Evolutionary conservation across 1,284 basidiomycete genomes (phyloP), one percentile per base, ranked within the genome.

Genomic region (Ustilago shanxiensis): DNA sequence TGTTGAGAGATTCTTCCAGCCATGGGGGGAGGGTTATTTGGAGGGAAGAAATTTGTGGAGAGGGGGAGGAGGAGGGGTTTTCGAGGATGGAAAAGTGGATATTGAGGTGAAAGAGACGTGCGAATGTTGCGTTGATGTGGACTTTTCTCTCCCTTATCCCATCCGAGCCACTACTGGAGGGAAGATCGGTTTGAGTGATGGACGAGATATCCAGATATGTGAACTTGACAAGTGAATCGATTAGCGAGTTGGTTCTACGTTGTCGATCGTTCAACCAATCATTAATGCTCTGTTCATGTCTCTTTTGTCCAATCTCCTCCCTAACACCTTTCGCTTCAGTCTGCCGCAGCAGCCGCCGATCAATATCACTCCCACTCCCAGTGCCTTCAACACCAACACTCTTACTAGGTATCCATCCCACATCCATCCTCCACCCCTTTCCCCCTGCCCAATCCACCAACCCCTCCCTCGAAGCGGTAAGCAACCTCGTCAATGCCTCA

Each of bases 351-450:
- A 68, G 29, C 0, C 68, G 39, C 8, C 68, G 68, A 52, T 76
- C 73, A 18, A 76, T 60, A 14, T 76, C 68, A 28, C 41, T 50
- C 1, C 49, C 73, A 44, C 73, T 76, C 2, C 68, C 68, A 2
- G 44, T 47, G 0, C 68, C 68, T 41, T 76, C 73, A 4, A 76
- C 54, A 28, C 73, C 73, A 11, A 76, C 73, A 2, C 49, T 45
- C 22, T 65, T 71, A 47, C 68, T 67, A 16, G 73, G 67, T 11
- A 71, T 24, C 33, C 71, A 37, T 10, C n/a, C 14, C 0, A 53
- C 29, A 41, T 66, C 53, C 31, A 63, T 10, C 35, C 13, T 28
- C 29, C 29, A 47, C 37, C 24, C 22, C 14, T 41, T 41, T 20
- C 47, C 47, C 26, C 9, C 47, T 2, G 65, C 33, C n/a, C 52